Base-by-base conservation (phyloP, 1,284 basidiomycete genomes). In the Wolfiporia cocos region DNA sequence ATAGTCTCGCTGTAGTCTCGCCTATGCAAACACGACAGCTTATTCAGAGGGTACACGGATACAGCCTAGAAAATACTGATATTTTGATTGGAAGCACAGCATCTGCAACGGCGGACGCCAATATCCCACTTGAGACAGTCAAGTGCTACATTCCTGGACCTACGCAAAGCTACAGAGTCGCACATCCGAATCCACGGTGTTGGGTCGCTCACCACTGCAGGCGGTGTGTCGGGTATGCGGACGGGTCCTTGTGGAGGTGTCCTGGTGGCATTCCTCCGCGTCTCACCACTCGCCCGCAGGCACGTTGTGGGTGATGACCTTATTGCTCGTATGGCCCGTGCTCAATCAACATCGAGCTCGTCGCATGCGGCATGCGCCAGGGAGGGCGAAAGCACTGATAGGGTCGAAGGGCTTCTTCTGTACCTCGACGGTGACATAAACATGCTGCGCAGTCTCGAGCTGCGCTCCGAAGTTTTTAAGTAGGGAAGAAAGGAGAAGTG, bases 211-310 rank as follows among this genome's bases (percentile, higher is more conserved):
- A 77, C 74, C 76, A 78, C 42, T 76, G 69, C 22, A 77, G 52
- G 15, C 48, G 63, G 50, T 79, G 76, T 6, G 68, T 76, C 4
- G 73, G 67, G 51, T 79, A 81, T 1, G 77, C 77, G 2, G 45
- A 36, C 34, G 76, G 75, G 53, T 81, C 76, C 53, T 83, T 80
- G 64, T 82, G 79, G 6, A 92, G 68, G 58, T 92, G 93, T 87
- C 67, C 59, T 93, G 91, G 64, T 94, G 92, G 58, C 93, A 91
- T 12, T 78, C 73, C 61, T 95, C 92, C 0, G 86, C 92, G 44
- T 87, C 70, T 67, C 78, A 92, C 89, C 89, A 95, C 31, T 70
- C 62, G 1, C 76, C 77, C 2, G 80, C 84, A 0, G 72, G 57
- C 4, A 68, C 53, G 48, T 94, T 86, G 49, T 81, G 66, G 0